phyloP scores from a whole-genome alignment of 371 early-diverging fungal genomes.

The Synchytrium microbalum region DNA sequence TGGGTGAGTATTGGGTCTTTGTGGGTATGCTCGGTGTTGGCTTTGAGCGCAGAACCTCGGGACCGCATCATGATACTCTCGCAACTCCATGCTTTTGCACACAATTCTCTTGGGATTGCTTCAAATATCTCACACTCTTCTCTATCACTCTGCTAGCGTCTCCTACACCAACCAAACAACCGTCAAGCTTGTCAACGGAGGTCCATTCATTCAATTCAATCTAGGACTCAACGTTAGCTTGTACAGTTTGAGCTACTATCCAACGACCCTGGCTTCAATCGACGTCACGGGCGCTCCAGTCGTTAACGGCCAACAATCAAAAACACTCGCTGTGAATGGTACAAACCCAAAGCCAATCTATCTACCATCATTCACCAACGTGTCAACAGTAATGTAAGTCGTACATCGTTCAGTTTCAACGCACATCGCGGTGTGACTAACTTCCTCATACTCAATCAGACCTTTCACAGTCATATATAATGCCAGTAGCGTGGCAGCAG shows the following conservation, averaged over 20 bases:
- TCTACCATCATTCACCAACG: not conserved
- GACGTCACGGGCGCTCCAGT: not conserved
- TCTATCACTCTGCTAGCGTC: not conserved
- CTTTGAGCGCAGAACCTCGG: too few relatives aligned
- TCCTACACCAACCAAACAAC: not conserved
- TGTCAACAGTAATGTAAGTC: not conserved
- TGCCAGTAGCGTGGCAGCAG: not conserved
- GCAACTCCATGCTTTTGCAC: not conserved
- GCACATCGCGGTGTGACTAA: not conserved
- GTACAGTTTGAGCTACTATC: not conserved
- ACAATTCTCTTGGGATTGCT: not conserved
- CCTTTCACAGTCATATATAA: not conserved
- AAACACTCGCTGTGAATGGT: not conserved
- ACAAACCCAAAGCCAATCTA: not conserved
- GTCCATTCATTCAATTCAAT: not conserved
- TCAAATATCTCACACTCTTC: too few relatives aligned
- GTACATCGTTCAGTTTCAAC: not conserved
- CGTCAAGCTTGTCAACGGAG: not conserved
- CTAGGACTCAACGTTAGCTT: not conserved
- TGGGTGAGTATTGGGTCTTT: too few relatives aligned
- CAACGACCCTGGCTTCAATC: not conserved
- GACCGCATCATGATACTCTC: too few relatives aligned
- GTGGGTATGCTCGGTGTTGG: too few relatives aligned
- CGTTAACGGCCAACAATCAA: not conserved
- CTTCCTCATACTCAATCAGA: not conserved